Evolutionary conservation across 495 filamentous ascomycete species (phyloP).

Genomic region (Platismatia glauca): DNA sequence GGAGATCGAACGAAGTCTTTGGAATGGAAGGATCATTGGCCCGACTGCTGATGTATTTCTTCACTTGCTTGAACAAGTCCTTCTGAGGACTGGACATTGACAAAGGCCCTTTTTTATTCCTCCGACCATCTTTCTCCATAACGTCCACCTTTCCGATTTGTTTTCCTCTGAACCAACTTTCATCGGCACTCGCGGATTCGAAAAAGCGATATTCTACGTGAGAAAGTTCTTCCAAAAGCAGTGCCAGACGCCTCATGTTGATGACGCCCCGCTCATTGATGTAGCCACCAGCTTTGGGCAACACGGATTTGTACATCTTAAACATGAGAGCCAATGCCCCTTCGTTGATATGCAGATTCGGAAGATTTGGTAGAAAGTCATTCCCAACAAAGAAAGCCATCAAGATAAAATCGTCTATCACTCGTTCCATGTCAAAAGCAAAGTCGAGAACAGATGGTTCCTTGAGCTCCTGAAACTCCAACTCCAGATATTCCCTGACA

Average conservation of each 20-base stretch:
- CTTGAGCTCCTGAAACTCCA: constrained; percentile 93
- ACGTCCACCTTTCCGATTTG: constrained; percentile 52
- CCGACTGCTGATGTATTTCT: constrained; percentile 65
- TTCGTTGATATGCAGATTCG: constrained; percentile 96
- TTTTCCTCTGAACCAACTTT: constrained; percentile 85
- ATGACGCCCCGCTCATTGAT: constrained; percentile 94
- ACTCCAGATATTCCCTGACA: constrained; percentile 90
- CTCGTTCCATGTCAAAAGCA: constrained; percentile 84
- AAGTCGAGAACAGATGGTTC: constrained; percentile 65
- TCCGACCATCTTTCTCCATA: constrained; percentile 43
- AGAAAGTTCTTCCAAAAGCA: constrained; percentile 74
- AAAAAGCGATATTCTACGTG: constrained; percentile 86
- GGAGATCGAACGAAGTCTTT: constrained; percentile 57
- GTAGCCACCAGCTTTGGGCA: constrained; percentile 85
- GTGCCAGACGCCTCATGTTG: constrained; percentile 66
- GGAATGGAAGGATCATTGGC: constrained; percentile 29
- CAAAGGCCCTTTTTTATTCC: constrained; percentile 49
- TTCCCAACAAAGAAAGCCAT: constrained; percentile 99
- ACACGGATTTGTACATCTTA: constrained; percentile 82
- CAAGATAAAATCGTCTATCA: constrained; percentile 98
- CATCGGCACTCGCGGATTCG: constrained; percentile 79
- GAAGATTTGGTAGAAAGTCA: constrained; percentile 95
- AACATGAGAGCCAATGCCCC: constrained; percentile 95
- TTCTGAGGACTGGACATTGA: constrained; percentile 76
- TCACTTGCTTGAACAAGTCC: constrained; percentile 70